phyloP scores from a whole-genome alignment of 768 basidiomycete genomes.

The Hemileccinum impolitum region DNA sequence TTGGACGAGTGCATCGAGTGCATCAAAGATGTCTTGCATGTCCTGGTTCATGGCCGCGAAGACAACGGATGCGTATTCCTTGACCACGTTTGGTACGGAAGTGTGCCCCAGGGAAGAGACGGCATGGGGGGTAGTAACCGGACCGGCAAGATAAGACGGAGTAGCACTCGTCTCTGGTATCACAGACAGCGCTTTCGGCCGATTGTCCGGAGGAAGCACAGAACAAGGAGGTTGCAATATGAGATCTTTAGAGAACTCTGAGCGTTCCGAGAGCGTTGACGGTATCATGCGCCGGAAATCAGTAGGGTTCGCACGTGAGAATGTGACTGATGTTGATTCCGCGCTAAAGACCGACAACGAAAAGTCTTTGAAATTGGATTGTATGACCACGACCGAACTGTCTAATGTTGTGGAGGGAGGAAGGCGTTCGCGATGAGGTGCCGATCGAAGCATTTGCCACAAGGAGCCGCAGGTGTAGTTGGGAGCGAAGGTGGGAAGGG shows the following conservation, averaged over 20 bases:
- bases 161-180: conserved; percentile 18
- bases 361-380: conserved; percentile 46
- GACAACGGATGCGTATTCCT: conserved; percentile 43
- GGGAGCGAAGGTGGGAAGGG: conserved; percentile 16
- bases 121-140: conserved; percentile 12
- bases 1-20: conserved; percentile 53
- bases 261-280: conserved; percentile 25
- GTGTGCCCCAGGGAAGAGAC: conserved; percentile 33
- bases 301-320: conserved; percentile 26
- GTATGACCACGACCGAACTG: conserved; percentile 27
- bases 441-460: conserved; percentile 43
- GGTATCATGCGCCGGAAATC: conserved; percentile 17
- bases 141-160: conserved; percentile 6
- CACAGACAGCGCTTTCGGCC: conserved; percentile 31
- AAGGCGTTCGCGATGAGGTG: conserved; percentile 38
- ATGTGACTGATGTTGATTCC: conserved; percentile 35
- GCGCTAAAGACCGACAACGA: conserved; percentile 51
- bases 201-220: conserved; percentile 15
- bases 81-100: conserved; percentile 48
- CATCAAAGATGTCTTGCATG: conserved; percentile 53
- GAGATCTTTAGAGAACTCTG: conserved; percentile 33
- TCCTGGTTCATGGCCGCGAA: conserved; percentile 47
- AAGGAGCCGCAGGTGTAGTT: conserved; percentile 30
- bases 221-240: conserved; percentile 35
- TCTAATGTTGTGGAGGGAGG: conserved; percentile 29